These are phyloP conservation scores for Alnus glutinosa DNA, from an alignment of 306 rosid genomes.

Conservation along the genomic window DNA sequence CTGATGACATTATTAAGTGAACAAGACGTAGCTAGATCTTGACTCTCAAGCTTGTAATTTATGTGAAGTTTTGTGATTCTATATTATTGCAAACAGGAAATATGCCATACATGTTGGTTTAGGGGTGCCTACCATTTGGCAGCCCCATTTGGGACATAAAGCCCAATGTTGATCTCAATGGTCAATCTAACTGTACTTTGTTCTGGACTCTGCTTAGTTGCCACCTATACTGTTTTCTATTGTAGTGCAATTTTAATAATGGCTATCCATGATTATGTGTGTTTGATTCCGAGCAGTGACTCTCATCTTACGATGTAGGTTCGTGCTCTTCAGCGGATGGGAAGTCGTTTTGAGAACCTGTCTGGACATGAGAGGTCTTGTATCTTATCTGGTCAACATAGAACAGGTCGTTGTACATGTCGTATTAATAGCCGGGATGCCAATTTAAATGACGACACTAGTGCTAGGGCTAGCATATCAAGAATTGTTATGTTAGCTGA, in stretches of 20 bases:
- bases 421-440: slow-evolving; percentile 52
- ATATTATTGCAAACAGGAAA: background rate
- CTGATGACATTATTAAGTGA: slow-evolving; percentile 15
- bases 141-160: background rate
- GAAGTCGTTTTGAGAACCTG: slow-evolving; percentile 89
- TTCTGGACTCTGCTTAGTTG: background rate
- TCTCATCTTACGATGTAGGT: slow-evolving; percentile 56
- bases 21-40: slow-evolving; percentile 10
- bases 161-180: background rate
- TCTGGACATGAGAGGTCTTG: slow-evolving; percentile 97
- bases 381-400: slow-evolving; percentile 86
- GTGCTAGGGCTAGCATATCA: slow-evolving; percentile 98
- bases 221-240: background rate
- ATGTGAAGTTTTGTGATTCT: background rate
- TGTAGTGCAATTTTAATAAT: background rate
- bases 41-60: background rate
- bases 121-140: background rate
- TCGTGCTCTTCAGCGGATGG: slow-evolving; percentile 97
- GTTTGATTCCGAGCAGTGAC: background rate
- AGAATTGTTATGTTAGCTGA: slow-evolving; percentile 98
- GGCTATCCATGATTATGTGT: slow-evolving; percentile 21
- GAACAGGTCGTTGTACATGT: slow-evolving; percentile 91
- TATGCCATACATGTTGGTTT: background rate
- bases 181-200: background rate
- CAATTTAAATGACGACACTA: slow-evolving; percentile 60